Evolutionary conservation across 306 rosid species (phyloP), one percentile per base, ranked within the genome.

Genomic region (Malus sieversii): DNA sequence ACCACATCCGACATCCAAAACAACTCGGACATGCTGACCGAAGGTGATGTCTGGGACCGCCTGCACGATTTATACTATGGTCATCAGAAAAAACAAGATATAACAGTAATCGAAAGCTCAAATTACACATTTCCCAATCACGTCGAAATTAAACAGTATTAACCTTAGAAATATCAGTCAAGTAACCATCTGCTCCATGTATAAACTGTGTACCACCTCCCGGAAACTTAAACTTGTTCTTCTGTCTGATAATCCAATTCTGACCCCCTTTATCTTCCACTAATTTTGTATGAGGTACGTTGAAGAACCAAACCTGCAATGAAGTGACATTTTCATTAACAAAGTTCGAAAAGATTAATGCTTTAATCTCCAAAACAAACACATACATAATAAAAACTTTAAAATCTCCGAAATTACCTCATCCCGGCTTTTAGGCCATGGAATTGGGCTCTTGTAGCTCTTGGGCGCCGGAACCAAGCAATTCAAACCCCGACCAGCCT

Each of bases 201-300:
- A 94, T 94, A 82, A 94, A 94, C 48, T 94, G 98, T 5, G 98
- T 94, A 55, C 98, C 98, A 55, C 98, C 98, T 71, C 98, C 98
- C 20, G 98, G 98, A 86, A 94, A 94, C 74, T 80, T 88, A 72
- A 94, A 92, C 86, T 90, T 94, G 73, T 86, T 83, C 77, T 85
- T 90, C 76, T 78, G 78, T 65, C 86, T 82, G 15, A 79, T 75
- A 81, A 94, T 90, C 98, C 98, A 94, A 80, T 94, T 94, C 78
- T 94, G 98, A 57, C 98, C 98, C 7, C 98, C 98, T 85, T 94
- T 94, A 74, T 92, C 98, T 67, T 90, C 97, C 27, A 90, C 98
- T 16, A 94, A 83, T 64, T 97, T 97, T 81, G 88, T 92, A 80
- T 92, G 98, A 72, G 98, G 98, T 72, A 94, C 96, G 84, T 94